Conservation (phyloP, 2,329 filamentous ascomycete species). For the Ascomycota sp. region DNA sequence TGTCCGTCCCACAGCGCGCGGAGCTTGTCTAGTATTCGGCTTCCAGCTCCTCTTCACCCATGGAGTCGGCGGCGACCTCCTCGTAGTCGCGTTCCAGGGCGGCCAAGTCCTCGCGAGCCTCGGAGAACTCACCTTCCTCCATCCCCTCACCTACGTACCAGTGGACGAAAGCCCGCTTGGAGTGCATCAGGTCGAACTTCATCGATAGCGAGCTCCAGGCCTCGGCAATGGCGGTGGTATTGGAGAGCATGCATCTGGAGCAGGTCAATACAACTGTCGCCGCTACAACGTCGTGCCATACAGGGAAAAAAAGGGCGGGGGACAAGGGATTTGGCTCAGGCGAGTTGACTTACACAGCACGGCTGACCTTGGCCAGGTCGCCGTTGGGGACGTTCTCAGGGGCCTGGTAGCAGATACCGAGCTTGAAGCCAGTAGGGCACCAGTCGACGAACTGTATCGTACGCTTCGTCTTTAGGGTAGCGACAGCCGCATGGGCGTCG, state of each 20-base stretch:
- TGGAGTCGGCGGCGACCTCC: conserved; percentile 86
- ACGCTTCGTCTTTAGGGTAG: conserved; percentile 95
- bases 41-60: conserved; percentile 69
- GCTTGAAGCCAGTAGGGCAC: conserved; percentile 99
- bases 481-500: conserved; percentile 78
- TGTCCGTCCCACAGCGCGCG: too few species aligned
- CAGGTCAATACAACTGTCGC: conserved; percentile 6
- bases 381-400: conserved; percentile 90
- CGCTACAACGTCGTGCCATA: too few species aligned
- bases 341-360: conserved; percentile 58
- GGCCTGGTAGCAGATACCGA: conserved; percentile 99
- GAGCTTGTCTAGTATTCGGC: conserved; percentile 56
- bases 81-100: conserved; percentile 97
- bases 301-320: too few species aligned
- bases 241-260: conserved; percentile 80
- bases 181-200: conserved; percentile 99
- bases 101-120: conserved; percentile 94
- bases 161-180: conserved; percentile 98
- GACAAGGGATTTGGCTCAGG: too few species aligned
- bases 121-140: conserved; percentile 99
- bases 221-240: conserved; percentile 96
- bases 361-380: conserved; percentile 92
- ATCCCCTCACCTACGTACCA: conserved; percentile 99
- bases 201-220: conserved; percentile 87
- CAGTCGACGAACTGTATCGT: conserved; percentile 99